Evolutionary conservation across 2,329 filamentous ascomycete genomes (phyloP), one percentile per base, ranked within the genome.

Genomic region (Pseudocercospora fijiensis): DNA sequence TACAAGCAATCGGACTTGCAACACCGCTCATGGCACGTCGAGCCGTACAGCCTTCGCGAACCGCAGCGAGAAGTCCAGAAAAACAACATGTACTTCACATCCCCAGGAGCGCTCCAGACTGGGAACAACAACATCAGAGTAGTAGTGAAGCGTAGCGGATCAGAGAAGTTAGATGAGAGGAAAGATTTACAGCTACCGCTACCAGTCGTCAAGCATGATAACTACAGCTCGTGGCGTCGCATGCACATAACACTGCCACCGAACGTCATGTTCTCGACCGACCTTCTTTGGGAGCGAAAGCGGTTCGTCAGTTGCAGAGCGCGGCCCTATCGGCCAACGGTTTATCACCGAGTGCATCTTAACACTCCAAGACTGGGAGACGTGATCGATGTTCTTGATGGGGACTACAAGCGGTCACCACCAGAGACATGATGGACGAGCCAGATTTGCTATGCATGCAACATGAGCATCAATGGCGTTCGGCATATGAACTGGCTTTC

Each of bases 201-300:
- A 6, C 33, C 33, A 16, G n/a, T 37, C 13, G 5, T 37, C 33
- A 22, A 51, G 18, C 11, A 51, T 10, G 43, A 49, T 27, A 30
- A 49, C 13, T 28, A 28, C 22, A 26, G n/a, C 33, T 58, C 56
- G 7, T 58, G 37, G 33, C 13, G 20, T 4, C 16, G 43, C 18
- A 58, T 58, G 56, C 22, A 58, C 11, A 45, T 58, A 33, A 58
- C 56, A 2, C n/a, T 43, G 8, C 56, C 56, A n/a, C 56, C 56
- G 41, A 27, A 10, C 8, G 18, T 7, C 18, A 47, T 47, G 43
- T 24, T 47, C 43, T 47, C 43, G 3, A 47, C 43, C 11, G 22
- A 20, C 43, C n/a, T 47, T 20, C n/a, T 0, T 10, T 24, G 43
- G 43, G 8, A 47, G 43, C 18, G 9, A 16, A 20, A 20, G 7